These are phyloP conservation scores for Thymus quinquecostatus DNA, from an alignment of 257 asterid genomes.

Conservation along the genomic window DNA sequence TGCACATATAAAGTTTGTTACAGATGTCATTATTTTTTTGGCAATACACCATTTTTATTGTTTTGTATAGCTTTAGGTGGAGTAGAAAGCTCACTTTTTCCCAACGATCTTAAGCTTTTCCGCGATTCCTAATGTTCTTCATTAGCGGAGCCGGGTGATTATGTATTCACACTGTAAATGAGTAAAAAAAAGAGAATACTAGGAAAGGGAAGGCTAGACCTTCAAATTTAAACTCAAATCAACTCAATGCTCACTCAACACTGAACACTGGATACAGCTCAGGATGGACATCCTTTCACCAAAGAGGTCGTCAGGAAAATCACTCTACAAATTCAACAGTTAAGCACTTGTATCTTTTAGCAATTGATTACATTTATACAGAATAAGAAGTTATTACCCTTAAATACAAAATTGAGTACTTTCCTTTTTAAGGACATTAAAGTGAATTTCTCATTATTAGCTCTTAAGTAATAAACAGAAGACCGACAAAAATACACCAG, in stretches of 20 bases:
- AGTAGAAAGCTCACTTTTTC: constrained; percentile 62
- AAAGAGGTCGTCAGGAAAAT: background rate
- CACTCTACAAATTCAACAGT: background rate
- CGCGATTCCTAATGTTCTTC: constrained; percentile 64
- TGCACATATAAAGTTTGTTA: background rate
- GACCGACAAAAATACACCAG: too few species aligned
- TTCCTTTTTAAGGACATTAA: background rate
- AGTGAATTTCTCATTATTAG: background rate
- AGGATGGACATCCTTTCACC: constrained; percentile 4
- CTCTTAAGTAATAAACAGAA: background rate
- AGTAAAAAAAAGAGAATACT: constrained; percentile 25
- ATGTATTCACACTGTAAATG: constrained; percentile 77
- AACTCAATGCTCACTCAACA: background rate
- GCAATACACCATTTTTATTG: background rate
- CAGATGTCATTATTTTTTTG: background rate
- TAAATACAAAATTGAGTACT: background rate
- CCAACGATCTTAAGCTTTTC: constrained; percentile 84
- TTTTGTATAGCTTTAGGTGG: background rate
- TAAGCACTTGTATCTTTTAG: too few species aligned
- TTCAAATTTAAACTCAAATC: constrained; percentile 3
- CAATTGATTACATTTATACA: background rate
- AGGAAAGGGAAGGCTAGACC: constrained; percentile 12
- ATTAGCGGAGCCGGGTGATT: constrained; percentile 74
- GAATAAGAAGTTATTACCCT: background rate
- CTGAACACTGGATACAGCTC: background rate